Conservation (phyloP, 768 basidiomycete genomes). For the Auricularia cornea region DNA sequence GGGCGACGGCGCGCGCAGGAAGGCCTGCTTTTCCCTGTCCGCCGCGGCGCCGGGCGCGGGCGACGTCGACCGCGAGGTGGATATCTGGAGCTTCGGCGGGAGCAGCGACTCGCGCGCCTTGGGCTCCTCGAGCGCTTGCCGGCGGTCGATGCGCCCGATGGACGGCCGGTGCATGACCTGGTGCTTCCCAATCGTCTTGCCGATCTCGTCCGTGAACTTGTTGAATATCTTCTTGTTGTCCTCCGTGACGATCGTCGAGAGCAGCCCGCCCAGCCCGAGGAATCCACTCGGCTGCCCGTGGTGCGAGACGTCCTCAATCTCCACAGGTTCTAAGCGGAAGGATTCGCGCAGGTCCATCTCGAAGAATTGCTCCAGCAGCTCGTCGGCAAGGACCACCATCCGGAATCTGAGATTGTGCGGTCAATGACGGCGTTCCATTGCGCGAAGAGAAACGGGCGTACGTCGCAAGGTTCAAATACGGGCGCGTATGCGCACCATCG, state of each 20-base stretch:
- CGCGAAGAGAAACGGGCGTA: slow-evolving; percentile 35
- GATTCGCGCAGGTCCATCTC: slow-evolving; percentile 84
- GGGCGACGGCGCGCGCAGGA: slow-evolving; percentile 15
- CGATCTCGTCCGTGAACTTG: slow-evolving; percentile 87
- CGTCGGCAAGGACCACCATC: slow-evolving; percentile 97
- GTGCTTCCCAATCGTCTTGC: slow-evolving; percentile 89
- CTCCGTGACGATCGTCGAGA: slow-evolving; percentile 84
- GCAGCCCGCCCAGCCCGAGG: slow-evolving; percentile 60
- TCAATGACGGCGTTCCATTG: not conserved
- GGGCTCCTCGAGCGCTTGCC: slow-evolving; percentile 60
- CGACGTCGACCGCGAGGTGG: slow-evolving; percentile 4
- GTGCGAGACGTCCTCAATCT: slow-evolving; percentile 44
- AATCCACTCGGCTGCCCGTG: slow-evolving; percentile 34
- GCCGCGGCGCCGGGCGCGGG: slow-evolving; percentile 24
- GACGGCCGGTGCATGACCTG: slow-evolving; percentile 65
- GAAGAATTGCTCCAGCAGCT: slow-evolving; percentile 94
- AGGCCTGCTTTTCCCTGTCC: slow-evolving; percentile 5
- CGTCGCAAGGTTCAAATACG: slow-evolving; percentile 89
- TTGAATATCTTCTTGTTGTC: slow-evolving; percentile 92
- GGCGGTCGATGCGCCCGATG: slow-evolving; percentile 73
- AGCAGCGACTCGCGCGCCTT: slow-evolving; percentile 82
- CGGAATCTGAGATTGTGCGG: slow-evolving; percentile 60
- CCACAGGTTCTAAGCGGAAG: slow-evolving; percentile 66
- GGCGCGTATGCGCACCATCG: slow-evolving; percentile 24
- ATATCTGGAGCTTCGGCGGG: slow-evolving; percentile 37